These are phyloP conservation scores for Vitellaria paradoxa DNA, from an alignment of 179 eudicot species.

Conservation along the genomic window DNA sequence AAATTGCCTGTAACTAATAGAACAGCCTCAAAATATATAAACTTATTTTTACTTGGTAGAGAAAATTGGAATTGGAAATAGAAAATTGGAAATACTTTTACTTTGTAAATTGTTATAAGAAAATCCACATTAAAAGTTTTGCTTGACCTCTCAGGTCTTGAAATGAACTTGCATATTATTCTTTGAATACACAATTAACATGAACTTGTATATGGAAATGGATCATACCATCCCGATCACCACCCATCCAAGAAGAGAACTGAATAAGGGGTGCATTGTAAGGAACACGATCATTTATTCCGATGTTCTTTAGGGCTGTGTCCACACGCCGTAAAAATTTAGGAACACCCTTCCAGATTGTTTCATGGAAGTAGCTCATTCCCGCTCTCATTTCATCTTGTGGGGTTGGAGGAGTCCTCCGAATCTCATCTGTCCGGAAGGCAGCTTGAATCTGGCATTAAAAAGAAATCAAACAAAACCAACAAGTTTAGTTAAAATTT, in stretches of 20 bases:
- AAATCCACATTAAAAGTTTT: not conserved
- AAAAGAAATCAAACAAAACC: not conserved
- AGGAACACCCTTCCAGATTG: constrained; percentile 97
- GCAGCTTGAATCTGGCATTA: constrained; percentile 89
- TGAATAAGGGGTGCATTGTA: constrained; percentile 96
- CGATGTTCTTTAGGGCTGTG: constrained; percentile 92
- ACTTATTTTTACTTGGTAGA: not conserved
- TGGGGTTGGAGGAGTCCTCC: constrained; percentile 89
- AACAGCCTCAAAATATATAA: not conserved
- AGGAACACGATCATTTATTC: constrained; percentile 90
- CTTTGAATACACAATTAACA: not conserved
- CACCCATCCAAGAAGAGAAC: constrained; percentile 99
- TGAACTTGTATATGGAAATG: constrained; percentile 5
- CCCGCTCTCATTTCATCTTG: constrained; percentile 99
- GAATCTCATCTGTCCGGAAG: constrained; percentile 94
- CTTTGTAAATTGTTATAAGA: not conserved
- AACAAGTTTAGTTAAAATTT: not conserved
- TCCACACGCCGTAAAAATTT: constrained; percentile 89
- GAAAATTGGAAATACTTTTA: not conserved
- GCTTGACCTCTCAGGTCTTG: not conserved
- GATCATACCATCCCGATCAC: constrained; percentile 86
- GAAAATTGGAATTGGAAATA: not conserved
- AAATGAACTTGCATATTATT: not conserved
- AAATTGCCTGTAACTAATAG: not conserved
- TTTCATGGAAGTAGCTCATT: constrained; percentile 99